These are phyloP conservation scores for Polytrichum commune DNA, from an alignment of 225 moss, liverwort and hornwort genomes.

Conservation along the genomic window DNA sequence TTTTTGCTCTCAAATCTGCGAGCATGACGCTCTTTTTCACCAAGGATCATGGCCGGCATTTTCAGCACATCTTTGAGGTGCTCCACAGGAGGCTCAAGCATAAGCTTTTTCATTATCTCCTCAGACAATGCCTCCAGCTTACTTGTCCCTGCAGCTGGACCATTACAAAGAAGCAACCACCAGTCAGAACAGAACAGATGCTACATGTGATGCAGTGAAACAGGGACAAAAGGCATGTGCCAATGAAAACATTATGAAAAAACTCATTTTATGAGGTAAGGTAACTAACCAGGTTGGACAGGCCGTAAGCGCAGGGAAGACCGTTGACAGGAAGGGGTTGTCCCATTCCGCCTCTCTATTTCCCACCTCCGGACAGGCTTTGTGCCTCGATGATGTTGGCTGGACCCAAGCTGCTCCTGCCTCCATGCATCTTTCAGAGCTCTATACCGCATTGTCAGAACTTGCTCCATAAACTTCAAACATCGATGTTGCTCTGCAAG, in stretches of 20 bases:
- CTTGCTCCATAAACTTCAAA: constrained; percentile 57
- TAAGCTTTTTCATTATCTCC: constrained; percentile 65
- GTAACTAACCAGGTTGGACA: constrained; percentile 36
- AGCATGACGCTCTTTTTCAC: constrained; percentile 64
- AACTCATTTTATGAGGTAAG: too few species aligned
- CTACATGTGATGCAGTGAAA: too few species aligned
- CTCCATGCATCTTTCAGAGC: constrained; percentile 75
- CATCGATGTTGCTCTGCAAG: constrained; percentile 51
- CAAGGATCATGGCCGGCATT: constrained; percentile 96
- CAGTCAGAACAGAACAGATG: too few species aligned
- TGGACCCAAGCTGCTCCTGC: constrained; percentile 59
- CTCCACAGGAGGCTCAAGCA: constrained; percentile 41
- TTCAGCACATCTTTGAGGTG: constrained; percentile 60
- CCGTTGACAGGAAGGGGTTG: constrained; percentile 51
- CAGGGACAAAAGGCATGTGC: too few species aligned
- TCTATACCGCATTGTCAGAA: constrained; percentile 70
- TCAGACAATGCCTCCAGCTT: constrained; percentile 66
- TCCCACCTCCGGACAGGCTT: constrained; percentile 95
- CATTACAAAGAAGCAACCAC: too few species aligned
- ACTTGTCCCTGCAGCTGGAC: constrained; percentile 29
- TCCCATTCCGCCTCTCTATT: constrained; percentile 72
- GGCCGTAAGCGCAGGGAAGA: constrained; percentile 73
- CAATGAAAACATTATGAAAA: too few species aligned
- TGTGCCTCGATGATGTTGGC: constrained; percentile 65
- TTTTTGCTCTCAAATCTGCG: constrained; percentile 78